These are phyloP conservation scores for Blastocrithidia nonstop DNA, from an alignment of 208 protist species.

Conservation along the genomic window DNA sequence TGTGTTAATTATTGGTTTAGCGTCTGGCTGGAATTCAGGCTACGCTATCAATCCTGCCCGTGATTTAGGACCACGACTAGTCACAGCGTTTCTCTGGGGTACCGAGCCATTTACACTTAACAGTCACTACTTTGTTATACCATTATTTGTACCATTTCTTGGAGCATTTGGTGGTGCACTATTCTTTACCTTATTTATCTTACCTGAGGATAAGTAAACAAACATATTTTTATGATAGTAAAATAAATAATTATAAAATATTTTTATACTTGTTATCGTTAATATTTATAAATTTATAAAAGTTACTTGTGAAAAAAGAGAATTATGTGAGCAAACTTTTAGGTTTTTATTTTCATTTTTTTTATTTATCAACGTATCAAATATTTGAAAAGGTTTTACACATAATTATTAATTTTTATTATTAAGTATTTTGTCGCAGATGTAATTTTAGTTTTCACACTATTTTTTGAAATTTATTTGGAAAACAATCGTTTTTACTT, in stretches of 20 bases:
- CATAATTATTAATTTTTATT: too few relatives aligned
- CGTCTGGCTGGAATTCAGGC: slow-evolving; percentile 17
- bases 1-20: slow-evolving; percentile 21
- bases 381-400: too few relatives aligned
- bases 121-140: slow-evolving; percentile 34
- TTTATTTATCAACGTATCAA: neutral
- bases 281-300: neutral
- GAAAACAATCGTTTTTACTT: too few relatives aligned
- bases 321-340: neutral
- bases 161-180: slow-evolving; percentile 18
- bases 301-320: neutral
- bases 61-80: slow-evolving; percentile 23
- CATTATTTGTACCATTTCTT: slow-evolving; percentile 11
- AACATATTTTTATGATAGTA: neutral
- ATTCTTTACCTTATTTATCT: slow-evolving; percentile 23
- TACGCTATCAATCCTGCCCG: slow-evolving; percentile 35
- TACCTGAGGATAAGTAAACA: slow-evolving; percentile 3
- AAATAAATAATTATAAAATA: too few relatives aligned
- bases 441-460: too few relatives aligned
- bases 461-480: too few relatives aligned
- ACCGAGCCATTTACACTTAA: slow-evolving; percentile 15
- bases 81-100: slow-evolving; percentile 18
- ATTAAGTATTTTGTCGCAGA: too few relatives aligned
- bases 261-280: neutral
- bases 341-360: neutral